Conservation (phyloP, 164 flowering plant species). For the Dillenia suffruticosa region DNA sequence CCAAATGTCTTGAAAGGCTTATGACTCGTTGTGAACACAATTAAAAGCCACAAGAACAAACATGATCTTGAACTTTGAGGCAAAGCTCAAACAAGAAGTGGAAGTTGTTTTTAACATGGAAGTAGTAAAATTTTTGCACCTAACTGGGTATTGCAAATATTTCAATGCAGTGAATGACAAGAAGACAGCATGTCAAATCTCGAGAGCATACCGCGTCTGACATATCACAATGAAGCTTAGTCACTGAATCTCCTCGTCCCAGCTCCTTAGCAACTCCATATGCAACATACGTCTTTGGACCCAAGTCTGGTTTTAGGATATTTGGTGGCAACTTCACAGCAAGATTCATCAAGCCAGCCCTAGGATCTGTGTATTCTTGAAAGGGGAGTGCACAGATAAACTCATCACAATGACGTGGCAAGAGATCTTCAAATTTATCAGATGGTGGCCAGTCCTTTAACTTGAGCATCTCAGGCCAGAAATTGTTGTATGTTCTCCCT, state of each 20-base stretch:
- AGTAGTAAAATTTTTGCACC: too few relatives aligned
- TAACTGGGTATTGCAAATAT: too few relatives aligned
- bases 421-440: conserved; percentile 64
- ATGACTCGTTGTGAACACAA: too few relatives aligned
- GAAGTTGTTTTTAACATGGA: too few relatives aligned
- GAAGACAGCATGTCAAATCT: not conserved
- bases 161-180: too few relatives aligned
- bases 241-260: conserved; percentile 93
- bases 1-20: too few relatives aligned
- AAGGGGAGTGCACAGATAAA: conserved; percentile 75
- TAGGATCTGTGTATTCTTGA: conserved; percentile 69
- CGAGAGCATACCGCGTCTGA: conserved; percentile 75
- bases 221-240: conserved; percentile 88
- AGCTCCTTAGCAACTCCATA: conserved; percentile 74
- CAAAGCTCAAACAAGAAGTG: too few relatives aligned
- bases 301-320: conserved; percentile 78
- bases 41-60: too few relatives aligned
- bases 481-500: conserved; percentile 53
- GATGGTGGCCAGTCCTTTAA: conserved; percentile 96
- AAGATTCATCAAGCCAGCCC: conserved; percentile 64
- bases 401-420: conserved; percentile 89
- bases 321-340: conserved; percentile 61
- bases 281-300: conserved; percentile 91
- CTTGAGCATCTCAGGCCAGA: conserved; percentile 94
- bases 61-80: too few relatives aligned